These are phyloP conservation scores for Austroboletus rostrupii DNA, from an alignment of 1,284 basidiomycete species.

Conservation along the genomic window DNA sequence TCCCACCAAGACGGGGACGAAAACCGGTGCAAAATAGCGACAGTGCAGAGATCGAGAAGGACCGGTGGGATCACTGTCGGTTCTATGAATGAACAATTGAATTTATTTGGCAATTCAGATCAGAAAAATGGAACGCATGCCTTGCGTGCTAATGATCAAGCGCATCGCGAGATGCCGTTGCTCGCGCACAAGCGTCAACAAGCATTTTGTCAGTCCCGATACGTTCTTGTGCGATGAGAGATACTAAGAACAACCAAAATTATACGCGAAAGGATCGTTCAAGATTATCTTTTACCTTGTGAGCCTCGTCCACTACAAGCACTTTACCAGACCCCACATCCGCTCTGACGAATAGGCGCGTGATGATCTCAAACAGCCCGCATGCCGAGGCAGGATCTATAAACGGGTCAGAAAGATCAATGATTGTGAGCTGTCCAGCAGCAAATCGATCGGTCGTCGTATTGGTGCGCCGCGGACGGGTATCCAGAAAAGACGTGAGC, in stretches of 20 bases:
- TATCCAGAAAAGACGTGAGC: slow-evolving; percentile 48
- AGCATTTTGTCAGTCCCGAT: slow-evolving; percentile 52
- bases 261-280: background rate
- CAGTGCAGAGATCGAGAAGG: slow-evolving; percentile 62
- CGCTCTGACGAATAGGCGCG: slow-evolving; percentile 61
- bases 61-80: slow-evolving; percentile 68
- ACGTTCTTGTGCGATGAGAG: slow-evolving; percentile 45
- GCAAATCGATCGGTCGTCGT: slow-evolving; percentile 37
- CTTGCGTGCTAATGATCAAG: slow-evolving; percentile 71
- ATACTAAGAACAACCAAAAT: slow-evolving; percentile 42
- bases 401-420: slow-evolving; percentile 71
- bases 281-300: slow-evolving; percentile 49
- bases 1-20: slow-evolving; percentile 73
- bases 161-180: slow-evolving; percentile 71
- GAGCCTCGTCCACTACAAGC: slow-evolving; percentile 70
- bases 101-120: background rate
- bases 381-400: slow-evolving; percentile 64
- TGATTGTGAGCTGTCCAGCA: slow-evolving; percentile 54
- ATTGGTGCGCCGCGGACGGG: slow-evolving; percentile 8
- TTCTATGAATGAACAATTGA: slow-evolving; percentile 38
- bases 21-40: slow-evolving; percentile 66
- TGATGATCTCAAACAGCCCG: slow-evolving; percentile 65
- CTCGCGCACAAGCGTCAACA: slow-evolving; percentile 60
- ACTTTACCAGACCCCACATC: slow-evolving; percentile 64
- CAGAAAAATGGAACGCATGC: slow-evolving; percentile 26